Conservation (phyloP, 352 stramenopile species). For the Pelagophyceae sp. region DNA sequence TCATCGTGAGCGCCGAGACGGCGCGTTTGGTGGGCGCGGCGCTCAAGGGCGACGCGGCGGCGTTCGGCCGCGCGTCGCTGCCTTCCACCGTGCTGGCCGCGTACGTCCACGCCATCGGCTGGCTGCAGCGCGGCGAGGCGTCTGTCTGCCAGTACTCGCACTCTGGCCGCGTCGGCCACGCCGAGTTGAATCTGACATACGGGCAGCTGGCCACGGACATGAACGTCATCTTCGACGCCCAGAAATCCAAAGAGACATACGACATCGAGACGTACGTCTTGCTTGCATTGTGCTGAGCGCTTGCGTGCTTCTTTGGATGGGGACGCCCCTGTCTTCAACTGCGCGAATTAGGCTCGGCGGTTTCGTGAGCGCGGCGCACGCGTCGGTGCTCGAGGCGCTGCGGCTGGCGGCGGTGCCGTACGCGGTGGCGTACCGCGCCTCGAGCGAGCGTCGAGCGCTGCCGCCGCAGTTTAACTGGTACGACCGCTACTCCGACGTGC, state of each 20-base stretch:
- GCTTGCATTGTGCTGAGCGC: no score
- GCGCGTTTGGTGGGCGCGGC: not conserved
- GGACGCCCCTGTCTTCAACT: no score
- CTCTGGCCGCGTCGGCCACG: not conserved
- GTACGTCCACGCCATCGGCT: not conserved
- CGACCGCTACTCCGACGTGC: slow-evolving; percentile 17
- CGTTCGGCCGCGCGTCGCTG: slow-evolving; percentile 8
- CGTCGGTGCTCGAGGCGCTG: not conserved
- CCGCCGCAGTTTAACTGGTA: slow-evolving; percentile 19
- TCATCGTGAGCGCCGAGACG: not conserved
- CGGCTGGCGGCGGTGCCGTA: not conserved
- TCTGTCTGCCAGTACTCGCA: slow-evolving; percentile 8
- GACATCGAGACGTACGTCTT: no score
- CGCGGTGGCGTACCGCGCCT: not conserved
- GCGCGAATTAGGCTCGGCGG: not conserved
- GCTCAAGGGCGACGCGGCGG: not conserved
- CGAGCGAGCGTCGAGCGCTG: not conserved
- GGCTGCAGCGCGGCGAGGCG: not conserved
- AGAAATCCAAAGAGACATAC: no score
- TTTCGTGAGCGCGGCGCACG: not conserved
- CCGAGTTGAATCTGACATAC: not conserved
- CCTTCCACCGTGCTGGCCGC: slow-evolving; percentile 8
- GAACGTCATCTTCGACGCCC: slow-evolving; percentile 10
- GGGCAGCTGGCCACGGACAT: slow-evolving; percentile 12
- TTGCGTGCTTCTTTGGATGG: no score